Percentiles rank a stretch among this genome's conserved stretches.
These are phyloP conservation scores for Solanum appendiculatum DNA, from an alignment of 257 asterid genomes.

Conservation along the genomic window DNA sequence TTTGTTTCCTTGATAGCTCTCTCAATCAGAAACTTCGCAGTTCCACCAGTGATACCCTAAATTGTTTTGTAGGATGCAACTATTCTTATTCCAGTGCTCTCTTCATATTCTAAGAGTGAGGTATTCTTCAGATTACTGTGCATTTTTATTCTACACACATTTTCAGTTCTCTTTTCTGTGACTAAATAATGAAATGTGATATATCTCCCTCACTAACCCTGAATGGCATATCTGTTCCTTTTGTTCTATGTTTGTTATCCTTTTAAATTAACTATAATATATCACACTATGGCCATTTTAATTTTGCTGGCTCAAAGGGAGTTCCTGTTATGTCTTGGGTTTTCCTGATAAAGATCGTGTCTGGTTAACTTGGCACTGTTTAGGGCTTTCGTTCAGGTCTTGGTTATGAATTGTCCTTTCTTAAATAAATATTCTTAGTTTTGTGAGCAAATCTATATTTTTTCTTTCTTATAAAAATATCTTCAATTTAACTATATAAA, in stretches of 20 bases:
- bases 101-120: constrained; percentile 91
- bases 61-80: constrained; percentile 77
- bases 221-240: neutral
- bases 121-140: constrained; percentile 23
- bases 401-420: neutral
- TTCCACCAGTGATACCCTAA: neutral
- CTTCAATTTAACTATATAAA: neutral
- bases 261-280: neutral
- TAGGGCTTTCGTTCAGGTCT: neutral
- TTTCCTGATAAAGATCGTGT: neutral
- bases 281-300: neutral
- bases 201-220: neutral
- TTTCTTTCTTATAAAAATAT: neutral
- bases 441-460: neutral
- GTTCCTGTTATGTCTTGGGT: neutral
- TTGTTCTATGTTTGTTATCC: neutral
- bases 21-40: neutral
- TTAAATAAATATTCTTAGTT: neutral
- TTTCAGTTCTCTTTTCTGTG: neutral
- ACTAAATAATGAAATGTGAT: neutral
- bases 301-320: neutral
- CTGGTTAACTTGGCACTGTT: neutral
- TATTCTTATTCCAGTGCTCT: constrained; percentile 79
- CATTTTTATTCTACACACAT: neutral
- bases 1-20: neutral